Percentiles rank a stretch among this genome's conserved stretches.
Conservation (phyloP, 176 grass and related monocot genomes). For the Triticum monococcum region DNA sequence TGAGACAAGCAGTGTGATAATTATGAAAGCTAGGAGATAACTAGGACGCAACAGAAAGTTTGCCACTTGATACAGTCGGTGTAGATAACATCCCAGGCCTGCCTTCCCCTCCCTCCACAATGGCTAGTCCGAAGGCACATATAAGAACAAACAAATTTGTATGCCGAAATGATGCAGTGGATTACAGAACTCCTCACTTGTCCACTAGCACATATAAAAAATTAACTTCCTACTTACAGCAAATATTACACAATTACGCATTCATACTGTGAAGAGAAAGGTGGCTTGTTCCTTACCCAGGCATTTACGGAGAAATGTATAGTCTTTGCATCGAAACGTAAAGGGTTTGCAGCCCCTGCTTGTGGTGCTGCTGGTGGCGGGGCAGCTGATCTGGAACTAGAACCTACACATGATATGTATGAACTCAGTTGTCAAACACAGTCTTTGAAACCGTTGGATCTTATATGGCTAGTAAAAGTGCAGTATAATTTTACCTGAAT, state of each 20-base stretch:
- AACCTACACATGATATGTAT: constrained; percentile 42
- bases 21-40: too few relatives aligned
- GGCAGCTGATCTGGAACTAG: constrained; percentile 42
- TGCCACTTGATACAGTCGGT: too few relatives aligned
- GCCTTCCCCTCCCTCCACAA: too few relatives aligned
- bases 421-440: constrained; percentile 6
- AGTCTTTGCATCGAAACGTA: constrained; percentile 58
- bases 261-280: background rate
- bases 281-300: constrained; percentile 53
- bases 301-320: constrained; percentile 90
- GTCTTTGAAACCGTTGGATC: background rate
- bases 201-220: too few relatives aligned
- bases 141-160: too few relatives aligned
- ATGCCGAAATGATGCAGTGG: too few relatives aligned
- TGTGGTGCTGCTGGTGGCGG: constrained; percentile 14
- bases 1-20: too few relatives aligned
- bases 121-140: too few relatives aligned
- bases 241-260: background rate
- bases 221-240: too few relatives aligned
- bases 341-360: constrained; percentile 40
- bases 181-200: too few relatives aligned
- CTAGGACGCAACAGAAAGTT: too few relatives aligned
- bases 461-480: background rate
- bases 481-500: constrained; percentile 54
- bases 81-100: too few relatives aligned